Base-by-base conservation (phyloP, 176 grass and related monocot genomes). In the Pontederia crassipes region DNA sequence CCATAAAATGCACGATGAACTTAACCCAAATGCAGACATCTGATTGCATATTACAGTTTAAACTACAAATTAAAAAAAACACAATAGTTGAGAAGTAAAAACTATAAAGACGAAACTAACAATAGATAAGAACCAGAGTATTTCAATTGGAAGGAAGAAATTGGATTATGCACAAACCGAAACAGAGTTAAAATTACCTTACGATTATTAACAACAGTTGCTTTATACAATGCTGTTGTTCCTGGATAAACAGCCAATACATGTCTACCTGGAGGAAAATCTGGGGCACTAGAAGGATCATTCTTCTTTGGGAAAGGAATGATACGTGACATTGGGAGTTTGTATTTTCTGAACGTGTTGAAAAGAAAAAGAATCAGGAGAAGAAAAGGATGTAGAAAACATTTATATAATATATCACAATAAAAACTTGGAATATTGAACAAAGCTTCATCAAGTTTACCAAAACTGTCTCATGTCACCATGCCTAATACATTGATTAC, bases 211-310 rank as follows among this genome's bases (percentile, higher is more conserved):
- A 83, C 84, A 65, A 97, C 92, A 8, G 92, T 97, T 70, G 92
- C 87, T 66, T 89, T 85, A 61, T 97, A 97, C 67, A 97, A 76
- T 68, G 92, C 92, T 66, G 87, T 90, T n/a, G 92, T 97, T 65
- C 87, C 71, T 67, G 92, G 92, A 82, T 97, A 97, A 66, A 97
- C 87, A 27, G 92, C 92, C 69, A 97, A 67, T 46, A 97, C 92
- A 72, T 88, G 92, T 75, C 73, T 75, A 46, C 84, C 87, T 28
- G 79, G 92, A 40, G 70, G 75, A 61, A 91, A 97, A 78, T 97
- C 92, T 73, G 76, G 84, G 65, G 92, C 92, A 82, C 70, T 85
- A 17, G 87, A 91, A 55, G 92, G 83, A 80, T 97, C 92, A 26
- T 61, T 75, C 64, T 81, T 97, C 78, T 97, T 97, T 58, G 92